Conservation (phyloP, 2,329 filamentous ascomycete species). For the Esteya vermicola region DNA sequence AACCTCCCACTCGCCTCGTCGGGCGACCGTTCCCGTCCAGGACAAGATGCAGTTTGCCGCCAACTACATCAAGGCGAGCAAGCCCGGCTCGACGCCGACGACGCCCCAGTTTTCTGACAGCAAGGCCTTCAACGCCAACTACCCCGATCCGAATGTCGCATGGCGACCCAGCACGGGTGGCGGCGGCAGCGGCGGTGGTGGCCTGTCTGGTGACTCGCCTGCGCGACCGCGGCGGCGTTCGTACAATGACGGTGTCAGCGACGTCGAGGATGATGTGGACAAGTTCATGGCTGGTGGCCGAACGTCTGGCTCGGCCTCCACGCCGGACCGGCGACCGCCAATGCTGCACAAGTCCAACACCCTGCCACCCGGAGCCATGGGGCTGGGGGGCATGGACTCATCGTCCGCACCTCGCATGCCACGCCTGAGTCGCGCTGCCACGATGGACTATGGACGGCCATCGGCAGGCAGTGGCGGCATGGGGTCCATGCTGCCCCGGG, state of each 20-base stretch:
- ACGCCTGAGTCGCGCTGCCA: slow-evolving; percentile 8
- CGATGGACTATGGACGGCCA: slow-evolving; percentile 9
- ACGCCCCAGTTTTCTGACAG: neutral
- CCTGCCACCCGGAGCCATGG: slow-evolving; percentile 8
- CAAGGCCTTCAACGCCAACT: slow-evolving; percentile 5
- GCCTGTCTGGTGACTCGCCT: no score
- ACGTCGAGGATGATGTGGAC: slow-evolving; percentile 2
- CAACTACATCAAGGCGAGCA: slow-evolving; percentile 11
- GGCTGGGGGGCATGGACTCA: no score
- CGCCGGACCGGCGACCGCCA: slow-evolving; percentile 9
- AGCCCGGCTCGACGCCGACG: slow-evolving; percentile 7
- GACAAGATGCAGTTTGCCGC: slow-evolving; percentile 9
- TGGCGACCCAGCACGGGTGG: slow-evolving; percentile 6
- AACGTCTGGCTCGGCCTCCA: no score
- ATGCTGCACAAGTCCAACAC: slow-evolving; percentile 15
- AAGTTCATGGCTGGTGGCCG: no score
- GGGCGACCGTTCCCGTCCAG: no score
- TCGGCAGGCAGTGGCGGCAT: no score
- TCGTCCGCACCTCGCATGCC: slow-evolving; percentile 6
- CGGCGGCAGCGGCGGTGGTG: no score
- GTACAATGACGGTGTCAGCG: no score
- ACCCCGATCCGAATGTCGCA: slow-evolving; percentile 8
- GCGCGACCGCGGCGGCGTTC: no score
- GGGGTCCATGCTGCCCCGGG: slow-evolving; percentile 3
- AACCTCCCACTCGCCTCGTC: no score